Conservation (phyloP, 1,284 basidiomycete genomes). For the Gomphus bonarii region DNA sequence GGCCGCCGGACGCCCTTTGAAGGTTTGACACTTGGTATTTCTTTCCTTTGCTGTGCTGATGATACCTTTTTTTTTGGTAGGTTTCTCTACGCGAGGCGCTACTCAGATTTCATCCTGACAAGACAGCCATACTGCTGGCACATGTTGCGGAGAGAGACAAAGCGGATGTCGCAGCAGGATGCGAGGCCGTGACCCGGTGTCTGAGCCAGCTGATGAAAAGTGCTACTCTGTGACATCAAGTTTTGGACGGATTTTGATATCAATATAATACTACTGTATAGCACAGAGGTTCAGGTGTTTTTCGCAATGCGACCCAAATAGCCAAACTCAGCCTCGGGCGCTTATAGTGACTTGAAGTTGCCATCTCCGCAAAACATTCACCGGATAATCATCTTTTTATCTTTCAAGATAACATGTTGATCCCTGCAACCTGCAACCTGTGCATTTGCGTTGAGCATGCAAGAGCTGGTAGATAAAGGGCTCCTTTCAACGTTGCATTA, state of each 20-base stretch:
- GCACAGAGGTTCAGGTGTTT: too few species aligned
- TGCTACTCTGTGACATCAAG: neutral
- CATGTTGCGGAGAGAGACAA: neutral
- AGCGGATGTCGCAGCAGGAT: neutral
- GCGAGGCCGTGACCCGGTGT: slow-evolving; percentile 7
- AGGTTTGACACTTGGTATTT: neutral
- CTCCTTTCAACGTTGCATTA: neutral
- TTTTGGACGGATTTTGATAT: neutral
- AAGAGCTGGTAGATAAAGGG: neutral
- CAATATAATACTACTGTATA: neutral
- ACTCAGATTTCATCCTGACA: slow-evolving; percentile 9
- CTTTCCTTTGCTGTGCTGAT: neutral
- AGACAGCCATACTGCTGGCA: slow-evolving; percentile 1
- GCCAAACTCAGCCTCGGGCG: neutral
- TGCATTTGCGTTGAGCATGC: neutral
- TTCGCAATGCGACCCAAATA: neutral
- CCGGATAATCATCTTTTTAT: neutral
- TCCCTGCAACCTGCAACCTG: neutral
- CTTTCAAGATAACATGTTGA: neutral
- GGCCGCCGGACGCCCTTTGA: neutral
- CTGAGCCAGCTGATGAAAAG: neutral
- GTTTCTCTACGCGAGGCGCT: neutral
- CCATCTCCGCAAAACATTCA: neutral
- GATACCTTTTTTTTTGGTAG: neutral
- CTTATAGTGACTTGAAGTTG: neutral